Conservation (phyloP, 225 moss, liverwort and hornwort genomes). For the Neckera pumila region DNA sequence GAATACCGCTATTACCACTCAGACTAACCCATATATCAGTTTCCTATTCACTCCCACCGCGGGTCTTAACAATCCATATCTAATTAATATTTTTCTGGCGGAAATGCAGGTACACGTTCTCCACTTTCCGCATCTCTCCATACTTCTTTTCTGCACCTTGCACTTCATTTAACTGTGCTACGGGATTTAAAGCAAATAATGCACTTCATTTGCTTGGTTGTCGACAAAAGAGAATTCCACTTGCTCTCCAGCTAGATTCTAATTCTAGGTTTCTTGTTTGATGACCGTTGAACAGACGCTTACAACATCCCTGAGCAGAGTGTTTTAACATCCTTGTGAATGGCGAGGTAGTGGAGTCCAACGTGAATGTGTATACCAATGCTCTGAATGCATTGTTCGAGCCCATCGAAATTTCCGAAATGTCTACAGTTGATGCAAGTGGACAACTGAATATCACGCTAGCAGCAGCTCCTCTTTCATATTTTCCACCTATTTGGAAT, state of each 20-base stretch:
- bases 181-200: neutral
- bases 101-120: slow-evolving; percentile 4
- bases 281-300: neutral
- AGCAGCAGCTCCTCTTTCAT: neutral
- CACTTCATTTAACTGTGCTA: neutral
- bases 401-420: slow-evolving; percentile 1
- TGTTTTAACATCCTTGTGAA: neutral
- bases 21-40: no score
- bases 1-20: neutral
- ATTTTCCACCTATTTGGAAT: neutral
- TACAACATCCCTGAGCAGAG: neutral
- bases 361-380: neutral
- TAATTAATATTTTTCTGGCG: slow-evolving; percentile 12
- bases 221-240: neutral
- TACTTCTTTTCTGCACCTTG: neutral
- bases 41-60: neutral
- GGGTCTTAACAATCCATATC: neutral
- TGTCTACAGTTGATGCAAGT: neutral
- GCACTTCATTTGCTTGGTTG: neutral
- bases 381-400: neutral
- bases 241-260: neutral
- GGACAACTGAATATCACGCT: neutral
- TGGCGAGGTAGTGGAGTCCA: neutral
- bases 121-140: neutral
- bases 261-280: neutral